These are phyloP conservation scores for Annulohypoxylon maeteangense DNA, from an alignment of 495 filamentous ascomycete species.

Conservation along the genomic window DNA sequence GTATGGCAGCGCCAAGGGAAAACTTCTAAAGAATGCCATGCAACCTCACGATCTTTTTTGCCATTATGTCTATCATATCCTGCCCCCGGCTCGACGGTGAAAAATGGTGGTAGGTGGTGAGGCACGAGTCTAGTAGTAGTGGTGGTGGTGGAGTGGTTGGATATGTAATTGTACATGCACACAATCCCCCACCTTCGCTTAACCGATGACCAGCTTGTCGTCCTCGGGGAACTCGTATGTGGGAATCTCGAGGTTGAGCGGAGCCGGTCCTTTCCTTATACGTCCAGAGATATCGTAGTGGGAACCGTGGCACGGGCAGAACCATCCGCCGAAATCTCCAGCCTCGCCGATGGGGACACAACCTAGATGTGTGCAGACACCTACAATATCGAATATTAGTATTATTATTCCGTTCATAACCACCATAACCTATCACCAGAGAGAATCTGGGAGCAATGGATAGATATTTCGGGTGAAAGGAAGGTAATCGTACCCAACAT, in stretches of 20 bases:
- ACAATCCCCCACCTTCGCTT: slow-evolving; percentile 40
- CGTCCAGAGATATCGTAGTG: slow-evolving; percentile 99
- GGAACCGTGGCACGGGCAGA: slow-evolving; percentile 99
- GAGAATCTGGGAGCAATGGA: background rate
- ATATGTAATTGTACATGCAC: slow-evolving; percentile 43
- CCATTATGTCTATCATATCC: slow-evolving; percentile 45
- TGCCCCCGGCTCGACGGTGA: slow-evolving; percentile 26
- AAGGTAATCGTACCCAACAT: slow-evolving; percentile 83
- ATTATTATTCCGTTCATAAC: slow-evolving; percentile 31
- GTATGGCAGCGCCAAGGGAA: slow-evolving; percentile 37
- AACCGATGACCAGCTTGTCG: slow-evolving; percentile 83
- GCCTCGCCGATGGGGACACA: slow-evolving; percentile 99
- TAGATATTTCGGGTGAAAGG: slow-evolving; percentile 1
- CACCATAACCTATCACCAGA: background rate
- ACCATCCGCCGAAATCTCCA: slow-evolving; percentile 98
- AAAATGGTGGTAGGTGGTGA: background rate
- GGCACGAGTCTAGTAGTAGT: slow-evolving; percentile 39
- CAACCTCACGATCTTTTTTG: slow-evolving; percentile 43
- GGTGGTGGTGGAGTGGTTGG: background rate
- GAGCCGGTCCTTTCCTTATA: slow-evolving; percentile 93
- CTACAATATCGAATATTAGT: slow-evolving; percentile 52
- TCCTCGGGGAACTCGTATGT: slow-evolving; percentile 87
- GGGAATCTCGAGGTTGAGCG: slow-evolving; percentile 96
- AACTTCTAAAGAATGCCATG: slow-evolving; percentile 47
- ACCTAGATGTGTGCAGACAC: slow-evolving; percentile 98